phyloP scores from a whole-genome alignment of 192 early-diverging fungal species.

The Backusella luteola region DNA sequence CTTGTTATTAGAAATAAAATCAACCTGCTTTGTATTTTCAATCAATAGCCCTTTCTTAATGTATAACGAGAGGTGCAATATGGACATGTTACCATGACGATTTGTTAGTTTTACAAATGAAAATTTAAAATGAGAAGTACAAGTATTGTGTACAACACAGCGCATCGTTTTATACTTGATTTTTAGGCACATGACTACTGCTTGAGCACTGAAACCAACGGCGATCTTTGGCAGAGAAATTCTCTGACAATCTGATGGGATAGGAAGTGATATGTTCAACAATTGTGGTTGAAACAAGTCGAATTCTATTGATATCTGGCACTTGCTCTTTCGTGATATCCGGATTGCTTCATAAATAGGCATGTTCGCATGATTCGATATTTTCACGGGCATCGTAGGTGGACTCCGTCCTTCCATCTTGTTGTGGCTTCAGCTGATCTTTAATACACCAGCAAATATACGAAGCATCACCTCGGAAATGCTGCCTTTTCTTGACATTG shows the following conservation, averaged over 20 bases:
- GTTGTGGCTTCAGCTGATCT: not conserved
- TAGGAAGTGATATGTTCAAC: constrained; percentile 23
- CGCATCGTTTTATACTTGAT: too few relatives aligned
- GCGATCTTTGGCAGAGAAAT: constrained; percentile 28
- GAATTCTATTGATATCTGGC: constrained; percentile 52
- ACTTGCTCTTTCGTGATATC: constrained; percentile 52
- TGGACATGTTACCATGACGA: too few relatives aligned
- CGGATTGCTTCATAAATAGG: constrained; percentile 52
- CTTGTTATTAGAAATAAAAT: too few relatives aligned
- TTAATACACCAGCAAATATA: constrained; percentile 45
- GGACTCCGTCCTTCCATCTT: not conserved
- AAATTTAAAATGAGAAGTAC: too few relatives aligned
- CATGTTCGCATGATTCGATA: constrained; percentile 45
- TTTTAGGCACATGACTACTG: not conserved
- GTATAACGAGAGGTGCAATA: too few relatives aligned
- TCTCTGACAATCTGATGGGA: constrained; percentile 31
- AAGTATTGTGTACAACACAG: too few relatives aligned
- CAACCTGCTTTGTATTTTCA: too few relatives aligned
- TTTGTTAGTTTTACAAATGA: too few relatives aligned
- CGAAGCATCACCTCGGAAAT: constrained; percentile 50
- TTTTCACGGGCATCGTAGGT: constrained; percentile 26
- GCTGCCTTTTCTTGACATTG: constrained; percentile 33
- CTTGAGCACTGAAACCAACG: constrained; percentile 34
- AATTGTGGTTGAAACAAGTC: constrained; percentile 37
- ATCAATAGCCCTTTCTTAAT: too few relatives aligned